These are phyloP conservation scores for Aspergillus wentii DNA, from an alignment of 495 filamentous ascomycete genomes.

Conservation along the genomic window DNA sequence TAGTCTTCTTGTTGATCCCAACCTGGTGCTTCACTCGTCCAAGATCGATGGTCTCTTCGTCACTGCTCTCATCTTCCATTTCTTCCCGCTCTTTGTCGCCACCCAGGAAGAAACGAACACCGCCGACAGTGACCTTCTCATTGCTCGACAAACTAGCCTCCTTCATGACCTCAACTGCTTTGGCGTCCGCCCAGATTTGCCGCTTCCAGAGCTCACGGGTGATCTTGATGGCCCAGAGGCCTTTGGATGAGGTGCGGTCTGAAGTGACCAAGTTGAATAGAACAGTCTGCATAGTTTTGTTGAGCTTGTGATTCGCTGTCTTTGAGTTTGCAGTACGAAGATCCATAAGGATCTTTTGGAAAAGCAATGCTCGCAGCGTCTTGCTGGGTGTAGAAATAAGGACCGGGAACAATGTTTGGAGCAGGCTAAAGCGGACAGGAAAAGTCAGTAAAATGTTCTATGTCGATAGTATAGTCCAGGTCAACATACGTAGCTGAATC, in stretches of 20 bases:
- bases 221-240: conserved; percentile 90
- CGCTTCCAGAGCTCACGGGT: conserved; percentile 85
- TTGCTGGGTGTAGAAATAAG: conserved; percentile 84
- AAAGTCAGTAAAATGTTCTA: conserved; percentile 15
- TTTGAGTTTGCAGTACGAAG: conserved; percentile 80
- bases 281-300: conserved; percentile 86
- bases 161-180: conserved; percentile 92
- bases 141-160: conserved; percentile 78
- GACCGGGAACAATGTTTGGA: conserved; percentile 90
- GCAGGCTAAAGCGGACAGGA: conserved; percentile 38
- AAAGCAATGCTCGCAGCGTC: conserved; percentile 74
- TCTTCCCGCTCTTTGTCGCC: conserved; percentile 94
- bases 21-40: conserved; percentile 76
- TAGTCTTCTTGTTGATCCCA: conserved; percentile 92
- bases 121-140: conserved; percentile 82
- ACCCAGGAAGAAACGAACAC: conserved; percentile 90
- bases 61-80: conserved; percentile 80
- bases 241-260: conserved; percentile 77
- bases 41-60: conserved; percentile 73
- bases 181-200: conserved; percentile 82
- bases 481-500: conserved; percentile 63
- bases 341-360: conserved; percentile 88
- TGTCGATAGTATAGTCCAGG: no score
- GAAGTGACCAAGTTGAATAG: conserved; percentile 85
- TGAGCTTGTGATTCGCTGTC: conserved; percentile 82